These are phyloP conservation scores for Fusarium pseudonygamai DNA, from an alignment of 2,329 filamentous ascomycete genomes.

Conservation along the genomic window DNA sequence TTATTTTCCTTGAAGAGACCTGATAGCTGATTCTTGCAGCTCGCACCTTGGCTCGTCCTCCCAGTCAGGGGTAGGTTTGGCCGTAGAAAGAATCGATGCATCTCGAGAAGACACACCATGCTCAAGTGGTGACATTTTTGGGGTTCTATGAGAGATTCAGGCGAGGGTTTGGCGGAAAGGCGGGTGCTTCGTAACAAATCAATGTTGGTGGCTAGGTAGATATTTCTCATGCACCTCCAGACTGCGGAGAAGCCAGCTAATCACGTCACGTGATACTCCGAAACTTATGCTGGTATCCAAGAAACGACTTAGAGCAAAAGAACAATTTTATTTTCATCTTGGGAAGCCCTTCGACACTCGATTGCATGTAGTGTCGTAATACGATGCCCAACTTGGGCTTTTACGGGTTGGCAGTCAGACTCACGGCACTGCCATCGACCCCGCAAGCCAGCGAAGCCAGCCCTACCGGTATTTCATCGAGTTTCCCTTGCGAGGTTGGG, in stretches of 20 bases:
- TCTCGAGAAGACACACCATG: not conserved
- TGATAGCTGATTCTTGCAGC: not conserved
- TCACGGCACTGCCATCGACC: not conserved
- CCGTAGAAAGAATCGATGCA: not conserved
- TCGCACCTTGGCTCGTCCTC: not conserved
- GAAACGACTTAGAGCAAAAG: too few species aligned
- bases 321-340: too few species aligned
- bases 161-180: not conserved
- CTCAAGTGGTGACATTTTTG: not conserved
- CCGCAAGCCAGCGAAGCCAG: not conserved
- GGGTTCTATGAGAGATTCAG: accelerated
- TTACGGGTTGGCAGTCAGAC: not conserved
- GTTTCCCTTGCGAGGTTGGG: not conserved
- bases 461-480: not conserved
- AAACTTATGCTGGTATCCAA: too few species aligned
- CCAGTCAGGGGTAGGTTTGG: not conserved
- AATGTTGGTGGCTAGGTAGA: not conserved
- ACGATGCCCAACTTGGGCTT: accelerated
- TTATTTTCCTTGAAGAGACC: not conserved
- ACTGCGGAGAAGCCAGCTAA: not conserved
- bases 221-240: not conserved
- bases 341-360: accelerated
- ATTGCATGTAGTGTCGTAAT: too few species aligned
- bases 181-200: not conserved
- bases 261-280: not conserved